These are phyloP conservation scores for Nicotiana tabacum DNA, from an alignment of 257 asterid genomes.

Conservation along the genomic window DNA sequence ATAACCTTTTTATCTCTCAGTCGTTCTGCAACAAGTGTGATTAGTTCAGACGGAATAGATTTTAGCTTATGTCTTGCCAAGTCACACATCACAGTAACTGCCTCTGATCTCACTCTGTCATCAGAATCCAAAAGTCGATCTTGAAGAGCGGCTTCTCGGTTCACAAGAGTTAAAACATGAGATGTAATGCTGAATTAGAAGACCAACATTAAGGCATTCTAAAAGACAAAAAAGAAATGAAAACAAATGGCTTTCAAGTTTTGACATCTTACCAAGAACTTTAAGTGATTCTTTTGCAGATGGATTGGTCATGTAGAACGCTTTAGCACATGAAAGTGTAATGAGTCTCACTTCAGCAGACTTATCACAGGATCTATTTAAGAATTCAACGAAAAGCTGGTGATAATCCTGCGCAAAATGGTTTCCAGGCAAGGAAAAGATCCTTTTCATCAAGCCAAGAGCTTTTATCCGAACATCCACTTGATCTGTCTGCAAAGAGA, in stretches of 20 bases:
- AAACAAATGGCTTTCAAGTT: constrained; percentile 2
- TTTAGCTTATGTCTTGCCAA: constrained; percentile 46
- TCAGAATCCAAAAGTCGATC: constrained; percentile 75
- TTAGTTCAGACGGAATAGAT: constrained; percentile 41
- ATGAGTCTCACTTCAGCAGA: constrained; percentile 72
- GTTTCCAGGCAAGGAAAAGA: constrained; percentile 58
- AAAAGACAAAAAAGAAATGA: background rate
- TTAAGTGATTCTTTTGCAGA: constrained; percentile 52
- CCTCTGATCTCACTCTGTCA: constrained; percentile 75
- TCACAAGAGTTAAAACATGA: constrained; percentile 18
- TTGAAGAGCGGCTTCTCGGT: constrained; percentile 60
- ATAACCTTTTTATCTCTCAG: constrained; percentile 88
- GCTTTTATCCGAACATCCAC: constrained; percentile 92
- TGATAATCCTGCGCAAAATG: constrained; percentile 53
- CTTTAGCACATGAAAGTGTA: constrained; percentile 78
- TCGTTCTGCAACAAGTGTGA: constrained; percentile 61
- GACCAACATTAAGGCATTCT: background rate
- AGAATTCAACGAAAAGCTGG: constrained; percentile 47
- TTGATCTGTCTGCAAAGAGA: constrained; percentile 76
- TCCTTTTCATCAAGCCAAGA: constrained; percentile 54
- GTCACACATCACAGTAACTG: constrained; percentile 66
- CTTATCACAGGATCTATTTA: constrained; percentile 79
- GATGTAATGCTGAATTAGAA: constrained; percentile 1
- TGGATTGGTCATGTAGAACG: constrained; percentile 45
- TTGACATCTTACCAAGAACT: constrained; percentile 57